These are phyloP conservation scores for Sclerotinia spermophila DNA, from an alignment of 2,329 filamentous ascomycete genomes.

Conservation along the genomic window DNA sequence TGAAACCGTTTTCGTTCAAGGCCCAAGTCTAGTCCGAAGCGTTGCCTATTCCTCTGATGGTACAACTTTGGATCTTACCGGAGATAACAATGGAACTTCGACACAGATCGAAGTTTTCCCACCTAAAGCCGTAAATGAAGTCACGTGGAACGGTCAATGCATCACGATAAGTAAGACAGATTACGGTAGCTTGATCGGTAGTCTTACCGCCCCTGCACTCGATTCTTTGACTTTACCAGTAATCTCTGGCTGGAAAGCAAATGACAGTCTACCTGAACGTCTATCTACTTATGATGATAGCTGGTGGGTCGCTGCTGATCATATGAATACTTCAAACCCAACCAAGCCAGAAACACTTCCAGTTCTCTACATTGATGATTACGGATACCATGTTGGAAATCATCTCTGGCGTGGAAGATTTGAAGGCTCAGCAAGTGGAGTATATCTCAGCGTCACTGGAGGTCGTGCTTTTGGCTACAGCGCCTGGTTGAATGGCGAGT, in stretches of 20 bases:
- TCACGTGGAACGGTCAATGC: slow-evolving; percentile 50
- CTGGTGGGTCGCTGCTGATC: slow-evolving; percentile 14
- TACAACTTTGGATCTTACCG: slow-evolving; percentile 42
- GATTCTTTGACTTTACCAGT: slow-evolving; percentile 24
- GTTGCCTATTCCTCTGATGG: slow-evolving; percentile 37
- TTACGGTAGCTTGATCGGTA: slow-evolving; percentile 41
- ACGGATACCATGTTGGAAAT: slow-evolving; percentile 43
- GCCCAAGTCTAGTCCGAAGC: slow-evolving; percentile 50
- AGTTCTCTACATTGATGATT: slow-evolving; percentile 46
- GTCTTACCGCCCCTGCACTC: slow-evolving; percentile 19
- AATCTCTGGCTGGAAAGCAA: slow-evolving; percentile 37
- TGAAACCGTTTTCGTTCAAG: slow-evolving; percentile 47
- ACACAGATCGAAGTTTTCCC: slow-evolving; percentile 46
- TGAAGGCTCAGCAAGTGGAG: slow-evolving; percentile 30
- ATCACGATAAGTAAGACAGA: slow-evolving; percentile 38
- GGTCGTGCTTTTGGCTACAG: slow-evolving; percentile 21
- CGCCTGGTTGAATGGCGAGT: slow-evolving; percentile 48
- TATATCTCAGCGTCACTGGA: slow-evolving; percentile 25
- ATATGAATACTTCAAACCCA: slow-evolving; percentile 31
- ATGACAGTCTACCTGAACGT: slow-evolving; percentile 45
- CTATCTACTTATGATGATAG: slow-evolving; percentile 41
- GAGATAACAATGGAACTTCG: slow-evolving; percentile 44
- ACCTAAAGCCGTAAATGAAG: slow-evolving; percentile 42
- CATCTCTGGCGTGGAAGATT: slow-evolving; percentile 42
- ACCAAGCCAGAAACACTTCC: slow-evolving; percentile 42